Percentiles rank a stretch among this genome's conserved stretches.
phyloP scores from a whole-genome alignment of 495 filamentous ascomycete species.

The Melanomma pulvis-pyrius region DNA sequence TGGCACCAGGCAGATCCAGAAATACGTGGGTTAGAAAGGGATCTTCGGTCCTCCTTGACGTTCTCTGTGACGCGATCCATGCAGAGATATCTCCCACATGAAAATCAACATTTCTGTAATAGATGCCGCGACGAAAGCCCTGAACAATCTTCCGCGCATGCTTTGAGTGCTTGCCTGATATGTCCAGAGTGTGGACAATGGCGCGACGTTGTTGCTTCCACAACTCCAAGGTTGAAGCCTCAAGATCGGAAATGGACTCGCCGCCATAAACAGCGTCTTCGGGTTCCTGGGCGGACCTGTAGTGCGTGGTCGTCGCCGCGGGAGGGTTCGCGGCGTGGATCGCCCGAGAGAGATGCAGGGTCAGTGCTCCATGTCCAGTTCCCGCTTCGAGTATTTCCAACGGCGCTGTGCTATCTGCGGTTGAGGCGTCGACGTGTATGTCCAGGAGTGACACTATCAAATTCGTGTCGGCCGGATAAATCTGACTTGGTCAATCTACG shows the following conservation, averaged over 20 bases:
- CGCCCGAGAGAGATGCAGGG: slow-evolving; percentile 71
- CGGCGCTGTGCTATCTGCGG: slow-evolving; percentile 38
- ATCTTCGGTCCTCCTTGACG: slow-evolving; percentile 34
- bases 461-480: slow-evolving; percentile 73
- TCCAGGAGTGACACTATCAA: slow-evolving; percentile 75
- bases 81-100: slow-evolving; percentile 64
- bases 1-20: slow-evolving; percentile 68
- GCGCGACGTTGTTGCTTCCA: slow-evolving; percentile 62
- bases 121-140: slow-evolving; percentile 70
- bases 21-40: slow-evolving; percentile 70
- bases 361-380: slow-evolving; percentile 77
- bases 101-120: slow-evolving; percentile 68
- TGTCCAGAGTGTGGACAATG: slow-evolving; percentile 72
- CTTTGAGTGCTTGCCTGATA: slow-evolving; percentile 57
- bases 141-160: slow-evolving; percentile 63
- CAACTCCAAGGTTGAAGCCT: slow-evolving; percentile 33
- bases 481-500: slow-evolving; percentile 51
- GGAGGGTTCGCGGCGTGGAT: slow-evolving; percentile 71
- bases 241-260: slow-evolving; percentile 29
- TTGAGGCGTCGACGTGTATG: slow-evolving; percentile 57
- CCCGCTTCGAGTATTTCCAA: slow-evolving; percentile 80
- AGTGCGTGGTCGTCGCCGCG: slow-evolving; percentile 25
- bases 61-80: slow-evolving; percentile 57
- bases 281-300: slow-evolving; percentile 16
- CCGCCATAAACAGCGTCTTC: slow-evolving; percentile 32